Evolutionary conservation across 2,329 filamentous ascomycete species (phyloP), one percentile per base, ranked within the genome.

Genomic region (Bimuria novae-zelandiae): DNA sequence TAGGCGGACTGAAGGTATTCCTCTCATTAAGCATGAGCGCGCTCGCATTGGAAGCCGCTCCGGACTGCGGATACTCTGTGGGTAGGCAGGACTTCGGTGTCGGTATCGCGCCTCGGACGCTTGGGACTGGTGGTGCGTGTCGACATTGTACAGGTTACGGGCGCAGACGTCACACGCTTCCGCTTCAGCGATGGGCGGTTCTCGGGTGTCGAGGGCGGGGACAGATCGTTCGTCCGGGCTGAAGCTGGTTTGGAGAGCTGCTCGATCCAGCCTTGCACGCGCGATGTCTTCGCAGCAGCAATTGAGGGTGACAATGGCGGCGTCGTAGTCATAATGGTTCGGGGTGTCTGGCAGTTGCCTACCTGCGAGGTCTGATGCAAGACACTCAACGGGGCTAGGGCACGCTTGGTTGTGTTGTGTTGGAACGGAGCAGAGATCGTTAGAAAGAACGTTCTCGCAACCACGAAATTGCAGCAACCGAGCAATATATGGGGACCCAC

Each of bases 261-360:
- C 22, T 52, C 7, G 36, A 59, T 51, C 56, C 45, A 59, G 49
- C 48, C 39, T 57, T 54, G 17, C 47, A 59, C 50, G 43, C 49
- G 46, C 29, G 29, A 55, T 54, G 42, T 54, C 52, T 57, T 55
- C 30, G 40, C 50, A 55, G 55, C 51, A 37, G 55, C 47, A 55
- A 57, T 56, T 47, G 51, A 57, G 33, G 49, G 56, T 41, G 53
- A 59, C 32, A 56, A 47, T 51, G 50, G 52, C 46, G 56, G 53
- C 42, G 53, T 59, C 30, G 52, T 55, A 30, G 56, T 42, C 56
- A 59, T 59, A 17, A 51, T 51, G 19, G 56, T n/a, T 55, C n/a
- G 32, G 25, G 49, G 16, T 47, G 52, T 52, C 35, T 48, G 27
- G n/a, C n/a, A n/a, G n/a, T n/a, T n/a, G n/a, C n/a, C n/a, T n/a